These are phyloP conservation scores for Tolypocladium album DNA, from an alignment of 2,329 filamentous ascomycete genomes.

Conservation along the genomic window DNA sequence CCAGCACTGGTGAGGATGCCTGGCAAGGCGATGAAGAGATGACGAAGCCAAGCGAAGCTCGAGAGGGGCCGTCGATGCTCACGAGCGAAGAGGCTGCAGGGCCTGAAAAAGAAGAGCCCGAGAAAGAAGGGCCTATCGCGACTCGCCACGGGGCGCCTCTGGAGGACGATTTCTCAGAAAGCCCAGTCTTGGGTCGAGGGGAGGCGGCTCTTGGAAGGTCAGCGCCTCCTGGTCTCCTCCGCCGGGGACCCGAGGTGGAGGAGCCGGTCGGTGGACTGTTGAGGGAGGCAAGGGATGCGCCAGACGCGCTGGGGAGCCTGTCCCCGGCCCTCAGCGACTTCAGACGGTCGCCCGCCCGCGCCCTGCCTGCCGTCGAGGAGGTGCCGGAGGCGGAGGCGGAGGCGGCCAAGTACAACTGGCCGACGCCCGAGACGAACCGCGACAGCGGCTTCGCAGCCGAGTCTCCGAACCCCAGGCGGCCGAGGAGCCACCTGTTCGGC, in stretches of 20 bases:
- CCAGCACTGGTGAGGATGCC: slow-evolving; percentile 12
- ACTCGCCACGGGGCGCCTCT: slow-evolving; percentile 10
- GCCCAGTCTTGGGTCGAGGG: slow-evolving; percentile 24
- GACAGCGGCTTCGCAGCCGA: slow-evolving; percentile 23
- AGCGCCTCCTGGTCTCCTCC: slow-evolving; percentile 16
- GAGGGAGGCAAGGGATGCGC: slow-evolving; percentile 17
- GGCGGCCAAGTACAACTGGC: slow-evolving; percentile 9
- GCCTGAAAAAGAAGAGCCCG: background rate
- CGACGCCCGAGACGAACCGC: slow-evolving; percentile 25
- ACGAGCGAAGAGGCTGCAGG: slow-evolving; percentile 8
- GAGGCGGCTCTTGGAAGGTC: slow-evolving; percentile 8
- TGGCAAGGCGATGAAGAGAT: slow-evolving; percentile 12
- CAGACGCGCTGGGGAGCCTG: slow-evolving; percentile 10
- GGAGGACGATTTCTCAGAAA: slow-evolving; percentile 22
- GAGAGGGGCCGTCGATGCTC: slow-evolving; percentile 6
- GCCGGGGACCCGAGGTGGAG: slow-evolving; percentile 17
- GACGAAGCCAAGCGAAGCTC: background rate
- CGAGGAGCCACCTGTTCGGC: slow-evolving; percentile 20
- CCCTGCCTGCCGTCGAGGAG: slow-evolving; percentile 42
- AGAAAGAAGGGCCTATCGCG: slow-evolving; percentile 12
- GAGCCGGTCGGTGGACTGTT: slow-evolving; percentile 18
- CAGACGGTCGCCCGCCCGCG: slow-evolving; percentile 29
- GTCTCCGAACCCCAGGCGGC: slow-evolving; percentile 29
- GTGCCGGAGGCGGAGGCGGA: slow-evolving; percentile 33
- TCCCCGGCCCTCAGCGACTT: slow-evolving; percentile 24